Evolutionary conservation across 1,284 basidiomycete genomes (phyloP).

Genomic region (Sporisorium scitamineum): DNA sequence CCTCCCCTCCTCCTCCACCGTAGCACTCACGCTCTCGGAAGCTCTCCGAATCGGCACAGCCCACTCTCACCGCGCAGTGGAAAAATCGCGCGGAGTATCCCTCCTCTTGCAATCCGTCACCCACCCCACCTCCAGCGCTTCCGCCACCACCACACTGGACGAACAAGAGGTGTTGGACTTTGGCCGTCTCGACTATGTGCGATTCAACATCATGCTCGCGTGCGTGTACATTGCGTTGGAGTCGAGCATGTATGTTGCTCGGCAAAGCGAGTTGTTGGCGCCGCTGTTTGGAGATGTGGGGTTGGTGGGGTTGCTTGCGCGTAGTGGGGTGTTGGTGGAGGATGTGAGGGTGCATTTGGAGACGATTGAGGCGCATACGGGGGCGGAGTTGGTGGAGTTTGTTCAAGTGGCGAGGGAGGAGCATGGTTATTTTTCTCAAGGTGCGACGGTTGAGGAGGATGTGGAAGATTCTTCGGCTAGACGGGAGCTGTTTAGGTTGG

Average conservation of each 20-base stretch:
- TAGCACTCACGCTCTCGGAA: slow-evolving; percentile 19
- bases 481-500: background rate
- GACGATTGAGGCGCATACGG: slow-evolving; percentile 17
- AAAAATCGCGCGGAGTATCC: slow-evolving; percentile 44
- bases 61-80: slow-evolving; percentile 37
- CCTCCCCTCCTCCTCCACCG: background rate
- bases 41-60: slow-evolving; percentile 43
- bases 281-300: slow-evolving; percentile 14
- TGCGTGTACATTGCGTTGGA: slow-evolving; percentile 38
- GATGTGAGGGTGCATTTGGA: slow-evolving; percentile 42
- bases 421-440: background rate
- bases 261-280: background rate
- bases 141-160: background rate
- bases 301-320: slow-evolving; percentile 23
- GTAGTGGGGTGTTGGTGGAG: slow-evolving; percentile 8
- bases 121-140: background rate
- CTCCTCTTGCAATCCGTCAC: slow-evolving; percentile 35
- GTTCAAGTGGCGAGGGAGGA: slow-evolving; percentile 19
- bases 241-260: background rate
- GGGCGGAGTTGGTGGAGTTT: slow-evolving; percentile 23
- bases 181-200: slow-evolving; percentile 47
- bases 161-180: slow-evolving; percentile 14
- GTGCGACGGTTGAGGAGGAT: background rate
- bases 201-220: slow-evolving; percentile 53
- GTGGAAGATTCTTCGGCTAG: slow-evolving; percentile 1